Evolutionary conservation across 768 basidiomycete species (phyloP).

Genomic region (Aureoboletus auriporus): DNA sequence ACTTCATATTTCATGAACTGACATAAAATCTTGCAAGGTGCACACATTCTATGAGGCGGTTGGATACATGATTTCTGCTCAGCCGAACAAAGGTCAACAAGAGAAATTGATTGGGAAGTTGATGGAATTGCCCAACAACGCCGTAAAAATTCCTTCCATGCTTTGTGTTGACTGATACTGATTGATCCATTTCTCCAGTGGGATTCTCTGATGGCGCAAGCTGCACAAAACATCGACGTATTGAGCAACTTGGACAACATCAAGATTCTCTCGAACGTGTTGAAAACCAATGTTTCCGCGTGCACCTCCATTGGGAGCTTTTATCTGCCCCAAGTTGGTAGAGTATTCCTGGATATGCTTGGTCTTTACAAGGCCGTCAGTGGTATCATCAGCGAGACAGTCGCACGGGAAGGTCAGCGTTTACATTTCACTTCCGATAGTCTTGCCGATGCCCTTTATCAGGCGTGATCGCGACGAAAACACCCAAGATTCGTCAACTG

Average conservation of each 20-base stretch:
- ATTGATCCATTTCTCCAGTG: constrained; percentile 51
- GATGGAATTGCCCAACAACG: constrained; percentile 97
- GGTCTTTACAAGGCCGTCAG: constrained; percentile 97
- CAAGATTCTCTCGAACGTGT: constrained; percentile 92
- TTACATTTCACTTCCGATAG: not conserved
- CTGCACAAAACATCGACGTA: constrained; percentile 88
- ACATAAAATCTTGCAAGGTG: constrained; percentile 39
- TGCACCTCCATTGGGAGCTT: constrained; percentile 96
- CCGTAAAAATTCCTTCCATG: constrained; percentile 49
- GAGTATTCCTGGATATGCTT: constrained; percentile 96
- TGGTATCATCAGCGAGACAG: constrained; percentile 91
- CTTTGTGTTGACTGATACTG: not conserved
- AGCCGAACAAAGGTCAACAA: constrained; percentile 96
- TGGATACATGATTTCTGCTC: constrained; percentile 98
- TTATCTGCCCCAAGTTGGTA: constrained; percentile 94
- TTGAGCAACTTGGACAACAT: constrained; percentile 89
- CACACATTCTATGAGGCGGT: constrained; percentile 99
- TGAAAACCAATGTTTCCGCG: constrained; percentile 98
- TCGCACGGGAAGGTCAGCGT: constrained; percentile 72
- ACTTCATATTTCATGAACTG: constrained; percentile 2
- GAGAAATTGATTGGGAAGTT: constrained; percentile 92
- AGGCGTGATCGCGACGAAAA: constrained; percentile 93
- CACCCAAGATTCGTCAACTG: constrained; percentile 90
- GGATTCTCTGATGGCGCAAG: constrained; percentile 97
- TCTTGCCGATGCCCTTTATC: constrained; percentile 8